Conservation (phyloP, 2,329 filamentous ascomycete genomes). For the Trichoderma koningii region DNA sequence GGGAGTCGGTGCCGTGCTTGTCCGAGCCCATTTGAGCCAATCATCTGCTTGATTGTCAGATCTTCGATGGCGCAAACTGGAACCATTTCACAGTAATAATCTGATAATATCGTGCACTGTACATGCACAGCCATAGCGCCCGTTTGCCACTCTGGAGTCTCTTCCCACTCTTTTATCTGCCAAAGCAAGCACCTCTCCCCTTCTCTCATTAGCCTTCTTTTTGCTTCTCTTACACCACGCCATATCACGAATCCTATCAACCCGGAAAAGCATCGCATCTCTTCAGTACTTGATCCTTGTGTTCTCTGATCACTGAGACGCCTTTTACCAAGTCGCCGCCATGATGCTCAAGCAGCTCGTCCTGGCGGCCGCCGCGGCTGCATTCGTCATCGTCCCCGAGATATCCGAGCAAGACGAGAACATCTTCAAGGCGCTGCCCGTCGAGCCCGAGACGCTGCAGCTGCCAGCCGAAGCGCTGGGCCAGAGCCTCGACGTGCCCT, state of each 20-base stretch:
- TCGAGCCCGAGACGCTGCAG: constrained; percentile 42
- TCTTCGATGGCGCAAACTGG: background rate
- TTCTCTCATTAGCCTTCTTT: background rate
- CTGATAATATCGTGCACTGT: no score
- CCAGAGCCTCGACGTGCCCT: constrained; percentile 53
- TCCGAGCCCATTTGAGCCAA: constrained; percentile 4
- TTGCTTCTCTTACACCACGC: background rate
- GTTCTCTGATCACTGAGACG: background rate
- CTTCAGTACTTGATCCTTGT: no score
- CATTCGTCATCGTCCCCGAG: constrained; percentile 58
- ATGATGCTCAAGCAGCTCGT: constrained; percentile 42
- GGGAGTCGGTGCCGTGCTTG: background rate
- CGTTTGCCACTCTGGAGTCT: background rate
- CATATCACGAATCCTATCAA: no score
- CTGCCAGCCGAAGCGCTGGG: constrained; percentile 40
- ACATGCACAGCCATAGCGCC: background rate
- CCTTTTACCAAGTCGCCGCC: background rate
- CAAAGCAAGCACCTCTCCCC: no score
- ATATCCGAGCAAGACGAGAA: constrained; percentile 47
- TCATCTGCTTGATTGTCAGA: background rate
- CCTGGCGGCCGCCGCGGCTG: constrained; percentile 42
- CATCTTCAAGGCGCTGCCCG: constrained; percentile 46
- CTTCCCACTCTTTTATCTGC: background rate
- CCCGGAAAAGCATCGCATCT: no score
- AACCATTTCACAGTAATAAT: background rate